Percentiles rank a stretch among this genome's conserved stretches.
These are phyloP conservation scores for Auriscalpium orientale DNA, from an alignment of 768 basidiomycete species.

Conservation along the genomic window DNA sequence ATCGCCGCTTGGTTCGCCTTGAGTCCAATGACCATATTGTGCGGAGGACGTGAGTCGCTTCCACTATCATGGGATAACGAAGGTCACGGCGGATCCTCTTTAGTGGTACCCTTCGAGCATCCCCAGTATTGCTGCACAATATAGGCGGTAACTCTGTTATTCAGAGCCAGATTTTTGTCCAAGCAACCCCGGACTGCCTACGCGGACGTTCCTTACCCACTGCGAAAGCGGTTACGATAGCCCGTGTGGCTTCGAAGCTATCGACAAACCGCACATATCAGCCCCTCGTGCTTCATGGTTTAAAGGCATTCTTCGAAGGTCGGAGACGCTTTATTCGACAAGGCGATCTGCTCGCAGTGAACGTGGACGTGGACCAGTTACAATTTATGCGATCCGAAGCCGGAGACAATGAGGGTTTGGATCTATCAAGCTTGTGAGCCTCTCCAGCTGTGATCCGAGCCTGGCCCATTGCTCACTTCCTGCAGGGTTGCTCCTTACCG, in stretches of 20 bases:
- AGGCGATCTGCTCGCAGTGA: slow-evolving; percentile 66
- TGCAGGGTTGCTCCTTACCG: slow-evolving; percentile 1
- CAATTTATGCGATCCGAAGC: slow-evolving; percentile 3
- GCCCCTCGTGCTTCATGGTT: slow-evolving; percentile 45
- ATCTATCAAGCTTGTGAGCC: neutral
- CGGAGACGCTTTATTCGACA: slow-evolving; percentile 53
- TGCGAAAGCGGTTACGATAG: slow-evolving; percentile 64
- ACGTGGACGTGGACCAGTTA: slow-evolving; percentile 46
- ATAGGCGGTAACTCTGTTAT: slow-evolving; percentile 25
- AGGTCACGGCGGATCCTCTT: neutral
- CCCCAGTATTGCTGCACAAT: slow-evolving; percentile 51
- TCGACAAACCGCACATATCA: slow-evolving; percentile 63
- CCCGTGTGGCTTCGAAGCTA: slow-evolving; percentile 72
- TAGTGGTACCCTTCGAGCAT: slow-evolving; percentile 35
- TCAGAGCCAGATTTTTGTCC: slow-evolving; percentile 24
- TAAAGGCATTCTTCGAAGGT: slow-evolving; percentile 56
- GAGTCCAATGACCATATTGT: slow-evolving; percentile 42
- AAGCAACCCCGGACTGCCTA: slow-evolving; percentile 54
- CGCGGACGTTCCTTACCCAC: slow-evolving; percentile 53
- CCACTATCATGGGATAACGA: no score
- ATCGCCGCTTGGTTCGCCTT: slow-evolving; percentile 50
- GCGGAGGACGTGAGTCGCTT: slow-evolving; percentile 24
- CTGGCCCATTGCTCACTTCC: no score
- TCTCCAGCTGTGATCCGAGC: no score
- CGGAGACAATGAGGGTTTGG: neutral